phyloP scores from a whole-genome alignment of 371 early-diverging fungal species.

The Rhizopus delemar region DNA sequence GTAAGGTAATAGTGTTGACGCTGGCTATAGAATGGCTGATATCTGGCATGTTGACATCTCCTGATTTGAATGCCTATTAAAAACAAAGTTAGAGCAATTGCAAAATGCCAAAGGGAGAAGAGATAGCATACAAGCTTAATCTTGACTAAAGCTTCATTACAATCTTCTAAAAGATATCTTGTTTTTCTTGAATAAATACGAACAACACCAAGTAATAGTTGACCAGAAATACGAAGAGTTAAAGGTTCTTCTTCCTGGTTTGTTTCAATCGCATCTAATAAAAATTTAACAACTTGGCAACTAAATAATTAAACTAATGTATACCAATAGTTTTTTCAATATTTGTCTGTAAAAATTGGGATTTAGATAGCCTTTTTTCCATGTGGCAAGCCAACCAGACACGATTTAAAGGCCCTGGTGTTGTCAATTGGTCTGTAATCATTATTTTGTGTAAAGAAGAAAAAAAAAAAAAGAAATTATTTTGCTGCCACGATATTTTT shows the following conservation, averaged over 20 bases:
- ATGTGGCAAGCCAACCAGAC: slow-evolving; percentile 98
- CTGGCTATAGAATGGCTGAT: slow-evolving; percentile 71
- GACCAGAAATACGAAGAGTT: slow-evolving; percentile 94
- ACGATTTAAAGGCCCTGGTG: slow-evolving; percentile 91
- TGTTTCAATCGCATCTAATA: slow-evolving; percentile 79
- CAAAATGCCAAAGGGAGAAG: not conserved
- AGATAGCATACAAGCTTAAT: slow-evolving; percentile 77
- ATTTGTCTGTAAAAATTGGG: slow-evolving; percentile 90
- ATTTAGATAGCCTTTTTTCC: slow-evolving; percentile 95
- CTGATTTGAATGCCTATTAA: slow-evolving; percentile 80
- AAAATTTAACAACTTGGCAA: not conserved
- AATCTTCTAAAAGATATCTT: slow-evolving; percentile 95
- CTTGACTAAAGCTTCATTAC: slow-evolving; percentile 92
- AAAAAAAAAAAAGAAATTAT: slow-evolving; percentile 4
- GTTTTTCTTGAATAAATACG: slow-evolving; percentile 97
- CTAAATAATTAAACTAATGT: too few species aligned
- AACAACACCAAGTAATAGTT: slow-evolving; percentile 94
- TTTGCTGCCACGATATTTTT: slow-evolving; percentile 4
- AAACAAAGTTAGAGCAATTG: not conserved
- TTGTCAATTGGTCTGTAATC: slow-evolving; percentile 49
- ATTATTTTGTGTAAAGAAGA: slow-evolving; percentile 7
- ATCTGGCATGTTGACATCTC: slow-evolving; percentile 83
- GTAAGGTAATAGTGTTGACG: slow-evolving; percentile 82
- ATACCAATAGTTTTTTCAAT: slow-evolving; percentile 83
- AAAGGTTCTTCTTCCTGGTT: slow-evolving; percentile 78